Percentiles rank a stretch among this genome's conserved stretches.
phyloP scores from a whole-genome alignment of 768 basidiomycete genomes.

The Phylloporus rhodoxanthus region DNA sequence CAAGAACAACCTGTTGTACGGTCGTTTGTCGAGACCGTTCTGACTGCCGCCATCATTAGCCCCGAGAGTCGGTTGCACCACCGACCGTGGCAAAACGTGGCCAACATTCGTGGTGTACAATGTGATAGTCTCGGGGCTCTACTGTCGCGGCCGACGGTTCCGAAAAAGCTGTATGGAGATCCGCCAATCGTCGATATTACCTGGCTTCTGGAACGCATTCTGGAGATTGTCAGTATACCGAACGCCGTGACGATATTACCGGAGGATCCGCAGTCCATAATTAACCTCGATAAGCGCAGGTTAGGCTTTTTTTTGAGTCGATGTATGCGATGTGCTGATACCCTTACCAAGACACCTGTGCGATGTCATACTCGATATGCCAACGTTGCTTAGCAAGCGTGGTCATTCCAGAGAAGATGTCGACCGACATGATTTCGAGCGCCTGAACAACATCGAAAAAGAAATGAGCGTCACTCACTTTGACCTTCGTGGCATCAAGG shows the following conservation, averaged over 20 bases:
- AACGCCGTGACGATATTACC: constrained; percentile 55
- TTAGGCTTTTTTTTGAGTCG: constrained; percentile 22
- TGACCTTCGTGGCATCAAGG: constrained; percentile 67
- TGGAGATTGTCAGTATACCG: constrained; percentile 71
- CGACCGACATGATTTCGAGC: constrained; percentile 65
- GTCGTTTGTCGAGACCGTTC: constrained; percentile 75
- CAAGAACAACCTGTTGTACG: constrained; percentile 61
- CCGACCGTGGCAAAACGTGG: constrained; percentile 75
- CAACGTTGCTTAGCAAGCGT: constrained; percentile 39
- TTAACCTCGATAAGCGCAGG: constrained; percentile 84
- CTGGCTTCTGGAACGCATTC: constrained; percentile 76
- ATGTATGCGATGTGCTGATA: constrained; percentile 9
- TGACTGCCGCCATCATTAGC: constrained; percentile 71
- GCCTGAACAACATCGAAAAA: constrained; percentile 69
- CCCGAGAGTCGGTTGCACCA: constrained; percentile 73
- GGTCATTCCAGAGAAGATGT: constrained; percentile 48
- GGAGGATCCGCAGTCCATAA: constrained; percentile 52
- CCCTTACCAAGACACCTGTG: constrained; percentile 50
- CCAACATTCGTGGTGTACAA: constrained; percentile 50
- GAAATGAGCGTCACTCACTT: constrained; percentile 58
- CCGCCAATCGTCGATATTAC: constrained; percentile 69
- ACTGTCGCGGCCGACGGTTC: constrained; percentile 45
- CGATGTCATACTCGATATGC: constrained; percentile 54
- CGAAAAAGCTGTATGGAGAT: constrained; percentile 41
- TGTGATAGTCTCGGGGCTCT: constrained; percentile 59